Base-by-base conservation (phyloP, 306 rosid species). In the Sechiopsis laciniata region DNA sequence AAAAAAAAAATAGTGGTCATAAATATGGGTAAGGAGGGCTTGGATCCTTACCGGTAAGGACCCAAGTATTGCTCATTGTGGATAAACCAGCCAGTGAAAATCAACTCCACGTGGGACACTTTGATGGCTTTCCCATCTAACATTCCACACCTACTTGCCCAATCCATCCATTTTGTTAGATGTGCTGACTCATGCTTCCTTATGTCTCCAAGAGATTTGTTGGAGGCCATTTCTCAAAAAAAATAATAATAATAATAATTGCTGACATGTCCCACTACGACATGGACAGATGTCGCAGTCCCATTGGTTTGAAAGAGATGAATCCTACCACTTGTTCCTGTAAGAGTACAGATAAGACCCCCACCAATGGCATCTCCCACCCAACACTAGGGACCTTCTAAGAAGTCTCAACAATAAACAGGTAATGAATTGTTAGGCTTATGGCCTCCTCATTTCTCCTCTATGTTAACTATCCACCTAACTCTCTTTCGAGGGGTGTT, bases 241-340 rank as follows among this genome's bases (percentile, higher is more conserved):
- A 32, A 32, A n/a, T n/a, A n/a, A n/a, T n/a, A n/a, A n/a, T n/a
- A n/a, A n/a, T n/a, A 32, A 32, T 1, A 32, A 13, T 60, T 61
- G 70, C 70, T 35, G 70, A 63, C 51, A 63, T 63, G 50, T 37
- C 51, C 69, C 54, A 65, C 32, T 53, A n/a, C 10, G 32, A 65
- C 71, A 65, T 26, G 2, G 32, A 26, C 32, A 32, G 6, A 66
- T 66, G 55, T 66, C 72, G 45, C 35, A 45, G 0, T 11, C 72
- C 32, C 32, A 66, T 66, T 66, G 11, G 72, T 19, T 19, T 9
- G 72, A 20, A 45, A 45, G 35, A 66, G 53, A 48, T 66, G 72
- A 21, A 42, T 66, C 72, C 72, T 11, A 66, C 71, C 71, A 40
- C 53, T 65, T 40, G 37, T 32, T 32, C 37, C 4, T 32, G 37